These are phyloP conservation scores for Schizochytrium sp. DNA, from an alignment of 108 stramenopile genomes.

Conservation along the genomic window DNA sequence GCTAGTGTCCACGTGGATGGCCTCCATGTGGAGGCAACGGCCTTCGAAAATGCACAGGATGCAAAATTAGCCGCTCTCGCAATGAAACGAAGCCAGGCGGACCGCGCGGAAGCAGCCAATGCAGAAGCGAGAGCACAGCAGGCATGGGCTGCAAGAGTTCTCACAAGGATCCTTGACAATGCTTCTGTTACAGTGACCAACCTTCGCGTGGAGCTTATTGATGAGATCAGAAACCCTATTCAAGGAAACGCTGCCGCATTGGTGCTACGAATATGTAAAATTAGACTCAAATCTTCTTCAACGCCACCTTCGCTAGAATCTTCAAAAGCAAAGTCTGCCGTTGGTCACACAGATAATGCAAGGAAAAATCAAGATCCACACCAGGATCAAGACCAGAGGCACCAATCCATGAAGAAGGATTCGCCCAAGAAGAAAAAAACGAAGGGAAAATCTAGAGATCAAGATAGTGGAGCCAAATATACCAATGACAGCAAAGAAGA, in stretches of 20 bases:
- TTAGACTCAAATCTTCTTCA: too few relatives aligned
- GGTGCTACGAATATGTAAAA: too few relatives aligned
- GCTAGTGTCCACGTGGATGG: constrained; percentile 16
- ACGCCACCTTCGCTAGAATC: too few relatives aligned
- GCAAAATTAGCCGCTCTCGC: constrained; percentile 11
- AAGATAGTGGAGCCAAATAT: too few relatives aligned
- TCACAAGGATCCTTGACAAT: constrained; percentile 1
- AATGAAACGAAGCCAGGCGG: not conserved
- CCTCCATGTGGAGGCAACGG: not conserved
- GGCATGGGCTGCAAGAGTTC: constrained; percentile 12
- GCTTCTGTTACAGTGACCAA: constrained; percentile 31
- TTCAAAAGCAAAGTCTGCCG: too few relatives aligned
- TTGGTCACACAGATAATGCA: too few relatives aligned
- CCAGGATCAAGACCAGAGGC: too few relatives aligned
- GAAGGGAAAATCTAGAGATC: too few relatives aligned
- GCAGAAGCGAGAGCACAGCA: not conserved
- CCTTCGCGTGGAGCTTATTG: not conserved
- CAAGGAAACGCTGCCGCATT: not conserved
- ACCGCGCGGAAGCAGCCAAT: not conserved
- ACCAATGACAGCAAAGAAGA: too few relatives aligned
- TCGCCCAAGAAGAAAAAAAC: too few relatives aligned
- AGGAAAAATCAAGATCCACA: too few relatives aligned
- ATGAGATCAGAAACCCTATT: not conserved
- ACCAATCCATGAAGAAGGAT: too few relatives aligned
- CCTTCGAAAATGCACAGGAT: not conserved